Evolutionary conservation across 495 filamentous ascomycete genomes (phyloP), one percentile per base, ranked within the genome.

Genomic region (Aeminium ludgeri): DNA sequence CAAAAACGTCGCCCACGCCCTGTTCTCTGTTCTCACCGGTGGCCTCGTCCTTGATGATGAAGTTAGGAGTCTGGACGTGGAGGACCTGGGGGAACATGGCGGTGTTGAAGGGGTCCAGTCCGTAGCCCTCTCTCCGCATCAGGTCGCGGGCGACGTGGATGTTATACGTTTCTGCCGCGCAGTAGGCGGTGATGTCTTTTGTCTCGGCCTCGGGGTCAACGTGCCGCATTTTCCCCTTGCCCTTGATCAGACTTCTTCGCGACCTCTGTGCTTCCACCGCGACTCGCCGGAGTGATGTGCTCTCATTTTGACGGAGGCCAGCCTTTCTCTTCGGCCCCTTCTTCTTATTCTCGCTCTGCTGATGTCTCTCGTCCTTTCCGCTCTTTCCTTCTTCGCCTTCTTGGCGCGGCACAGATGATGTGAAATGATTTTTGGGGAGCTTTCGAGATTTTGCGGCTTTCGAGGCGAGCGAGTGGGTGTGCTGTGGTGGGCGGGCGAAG

Each of bases 141-240:
- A 89, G 76, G 16, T 50, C 20, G 13, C 76, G 71, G 38, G 73
- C 68, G 3, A 82, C 81, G 48, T 72, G 66, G 61, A 93, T 80
- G 51, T 89, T 68, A 60, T 89, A 93, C 53, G 80, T 75, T 55
- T 92, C 84, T 16, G 86, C 83, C 2, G 83, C 76, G 49, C 83
- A 86, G 50, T 85, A 78, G 2, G 86, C 86, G 20, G 74, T 82
- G 30, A 94, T 75, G 40, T 60, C 57, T 42, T 58, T 61, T 4
- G 58, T 63, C 13, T 51, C 53, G 8, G 49, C 55, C 29, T 58
- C 57, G 20, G 60, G 60, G 36, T 61, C 55, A 13, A 63, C 53
- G 40, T 59, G 60, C 1, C 47, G 44, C 20, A 44, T 48, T 29
- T 46, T 53, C 2, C 60, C 60, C 13, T 25, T 49, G 23, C 57